Evolutionary conservation across 1,284 basidiomycete genomes (phyloP).

Genomic region (Austroboletus niveus): DNA sequence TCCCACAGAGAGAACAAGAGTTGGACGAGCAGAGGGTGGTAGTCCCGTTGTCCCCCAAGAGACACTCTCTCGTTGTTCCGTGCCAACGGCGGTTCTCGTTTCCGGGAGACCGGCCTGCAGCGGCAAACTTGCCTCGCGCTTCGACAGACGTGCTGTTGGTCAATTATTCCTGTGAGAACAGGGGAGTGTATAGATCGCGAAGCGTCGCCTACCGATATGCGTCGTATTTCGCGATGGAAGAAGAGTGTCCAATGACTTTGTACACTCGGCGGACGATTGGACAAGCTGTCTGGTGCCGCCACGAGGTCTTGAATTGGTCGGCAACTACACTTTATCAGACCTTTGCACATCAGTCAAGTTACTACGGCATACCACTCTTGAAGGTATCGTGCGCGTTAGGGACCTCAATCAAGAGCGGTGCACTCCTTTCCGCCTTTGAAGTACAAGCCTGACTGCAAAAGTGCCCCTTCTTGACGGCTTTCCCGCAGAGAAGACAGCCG

Average conservation of each 20-base stretch:
- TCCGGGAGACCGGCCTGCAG: constrained; percentile 49
- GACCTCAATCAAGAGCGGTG: constrained; percentile 58
- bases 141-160: constrained; percentile 48
- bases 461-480: constrained; percentile 53
- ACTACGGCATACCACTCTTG: constrained; percentile 48
- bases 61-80: constrained; percentile 49
- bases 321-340: constrained; percentile 40
- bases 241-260: constrained; percentile 52
- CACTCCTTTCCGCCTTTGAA: constrained; percentile 49
- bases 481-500: constrained; percentile 55
- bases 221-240: constrained; percentile 51
- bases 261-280: constrained; percentile 57
- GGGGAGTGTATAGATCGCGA: background rate
- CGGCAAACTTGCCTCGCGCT: constrained; percentile 51
- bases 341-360: background rate
- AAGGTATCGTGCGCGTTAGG: constrained; percentile 57
- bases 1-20: constrained; percentile 57
- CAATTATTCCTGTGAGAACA: background rate
- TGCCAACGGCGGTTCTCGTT: constrained; percentile 54
- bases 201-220: constrained; percentile 48
- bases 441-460: constrained; percentile 57
- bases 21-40: constrained; percentile 50
- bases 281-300: constrained; percentile 55
- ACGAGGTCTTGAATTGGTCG: constrained; percentile 65
- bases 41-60: constrained; percentile 58